Percentiles rank a stretch among this genome's conserved stretches.
Conservation (phyloP, 2,329 filamentous ascomycete species). For the Phoma sp. region DNA sequence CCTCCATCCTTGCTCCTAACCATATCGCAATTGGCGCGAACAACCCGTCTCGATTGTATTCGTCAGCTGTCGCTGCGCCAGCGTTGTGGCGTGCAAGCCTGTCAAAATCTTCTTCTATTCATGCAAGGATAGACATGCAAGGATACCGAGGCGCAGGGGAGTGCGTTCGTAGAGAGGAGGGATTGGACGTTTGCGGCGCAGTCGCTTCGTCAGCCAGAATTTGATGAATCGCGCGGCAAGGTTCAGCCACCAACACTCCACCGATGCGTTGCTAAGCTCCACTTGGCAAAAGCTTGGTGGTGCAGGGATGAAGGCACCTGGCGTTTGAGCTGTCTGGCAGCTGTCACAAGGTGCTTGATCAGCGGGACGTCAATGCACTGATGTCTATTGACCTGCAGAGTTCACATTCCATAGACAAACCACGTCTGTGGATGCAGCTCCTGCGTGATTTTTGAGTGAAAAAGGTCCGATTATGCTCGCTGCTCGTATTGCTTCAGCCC, state of each 20-base stretch:
- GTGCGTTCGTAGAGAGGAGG: not conserved
- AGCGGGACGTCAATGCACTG: not conserved
- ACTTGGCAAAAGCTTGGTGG: slow-evolving; percentile 33
- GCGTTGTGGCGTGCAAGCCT: slow-evolving; percentile 1
- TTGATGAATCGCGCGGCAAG: not conserved
- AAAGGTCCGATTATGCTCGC: slow-evolving; percentile 9
- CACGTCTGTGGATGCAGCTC: too few species aligned
- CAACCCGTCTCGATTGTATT: slow-evolving; percentile 6
- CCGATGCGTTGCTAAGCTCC: slow-evolving; percentile 25
- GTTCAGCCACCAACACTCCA: slow-evolving; percentile 5
- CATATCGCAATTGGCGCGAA: slow-evolving; percentile 17
- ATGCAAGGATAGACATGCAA: not conserved
- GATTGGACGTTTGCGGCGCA: slow-evolving; percentile 2
- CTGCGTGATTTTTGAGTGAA: not conserved
- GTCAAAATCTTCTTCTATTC: slow-evolving; percentile 1
- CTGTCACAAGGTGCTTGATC: slow-evolving; percentile 7
- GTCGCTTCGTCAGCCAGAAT: slow-evolving; percentile 1
- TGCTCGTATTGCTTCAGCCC: slow-evolving; percentile 1
- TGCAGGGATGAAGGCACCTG: slow-evolving; percentile 1
- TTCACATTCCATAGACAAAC: not conserved
- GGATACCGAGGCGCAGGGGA: not conserved
- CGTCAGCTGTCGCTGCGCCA: slow-evolving; percentile 19
- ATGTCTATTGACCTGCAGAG: not conserved
- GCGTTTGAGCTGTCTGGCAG: slow-evolving; percentile 1
- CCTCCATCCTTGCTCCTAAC: not conserved